These are phyloP conservation scores for Alternaria dauci DNA, from an alignment of 2,329 filamentous ascomycete species.

Conservation along the genomic window DNA sequence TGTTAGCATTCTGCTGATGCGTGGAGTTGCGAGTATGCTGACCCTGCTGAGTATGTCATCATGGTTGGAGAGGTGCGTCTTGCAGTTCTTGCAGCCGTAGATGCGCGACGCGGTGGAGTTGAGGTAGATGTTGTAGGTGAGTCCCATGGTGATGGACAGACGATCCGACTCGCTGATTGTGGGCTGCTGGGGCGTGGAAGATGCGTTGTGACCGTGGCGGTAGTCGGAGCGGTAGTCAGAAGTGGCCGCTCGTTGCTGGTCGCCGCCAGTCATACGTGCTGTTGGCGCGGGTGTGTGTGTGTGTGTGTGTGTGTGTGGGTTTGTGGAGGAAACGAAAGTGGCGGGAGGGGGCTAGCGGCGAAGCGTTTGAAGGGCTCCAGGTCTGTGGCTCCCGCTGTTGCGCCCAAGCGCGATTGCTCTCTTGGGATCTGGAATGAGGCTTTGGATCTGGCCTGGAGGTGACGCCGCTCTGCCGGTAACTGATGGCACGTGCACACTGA, in stretches of 20 bases:
- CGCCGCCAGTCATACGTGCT: conserved; percentile 23
- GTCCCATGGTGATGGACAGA: conserved; percentile 70
- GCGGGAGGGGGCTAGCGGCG: conserved; percentile 4
- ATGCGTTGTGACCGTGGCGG: conserved; percentile 12
- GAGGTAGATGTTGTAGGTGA: conserved; percentile 91
- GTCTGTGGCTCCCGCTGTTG: conserved; percentile 15
- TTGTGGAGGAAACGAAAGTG: conserved; percentile 1
- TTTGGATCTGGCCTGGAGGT: conserved; percentile 22
- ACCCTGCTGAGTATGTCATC: conserved; percentile 96
- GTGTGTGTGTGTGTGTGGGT: too few species aligned
- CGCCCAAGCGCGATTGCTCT: conserved; percentile 19
- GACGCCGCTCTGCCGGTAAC: conserved; percentile 13
- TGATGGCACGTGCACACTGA: conserved; percentile 29
- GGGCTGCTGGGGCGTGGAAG: conserved; percentile 10
- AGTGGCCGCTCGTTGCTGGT: conserved; percentile 18
- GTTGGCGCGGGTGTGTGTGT: not conserved
- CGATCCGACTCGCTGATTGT: conserved; percentile 10
- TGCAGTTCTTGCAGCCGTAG: conserved; percentile 91
- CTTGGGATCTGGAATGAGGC: conserved; percentile 17
- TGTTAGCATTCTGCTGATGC: conserved; percentile 12
- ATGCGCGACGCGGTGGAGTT: conserved; percentile 85
- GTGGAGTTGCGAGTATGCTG: conserved; percentile 45
- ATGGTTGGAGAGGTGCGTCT: conserved; percentile 92
- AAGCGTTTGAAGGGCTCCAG: not conserved
- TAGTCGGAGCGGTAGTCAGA: conserved; percentile 15